phyloP scores from a whole-genome alignment of 2,329 filamentous ascomycete genomes.

The Monosporascus ibericus region DNA sequence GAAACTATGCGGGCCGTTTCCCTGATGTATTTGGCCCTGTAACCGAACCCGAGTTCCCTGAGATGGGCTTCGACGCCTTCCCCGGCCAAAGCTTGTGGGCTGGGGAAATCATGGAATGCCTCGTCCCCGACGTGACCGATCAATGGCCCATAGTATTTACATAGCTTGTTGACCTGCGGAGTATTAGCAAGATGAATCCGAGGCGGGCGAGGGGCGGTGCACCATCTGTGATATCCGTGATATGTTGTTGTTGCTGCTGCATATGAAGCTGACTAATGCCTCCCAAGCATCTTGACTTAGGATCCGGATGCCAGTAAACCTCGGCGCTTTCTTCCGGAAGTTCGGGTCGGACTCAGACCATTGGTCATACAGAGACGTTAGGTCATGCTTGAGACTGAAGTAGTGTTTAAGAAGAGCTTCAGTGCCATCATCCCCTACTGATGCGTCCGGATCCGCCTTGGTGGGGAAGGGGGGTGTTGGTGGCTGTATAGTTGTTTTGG shows the following conservation, averaged over 20 bases:
- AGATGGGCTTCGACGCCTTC: slow-evolving; percentile 74
- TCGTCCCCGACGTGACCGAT: slow-evolving; percentile 65
- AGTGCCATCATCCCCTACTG: slow-evolving; percentile 59
- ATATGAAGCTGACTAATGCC: slow-evolving; percentile 88
- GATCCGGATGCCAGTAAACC: slow-evolving; percentile 87
- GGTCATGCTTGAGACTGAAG: slow-evolving; percentile 76
- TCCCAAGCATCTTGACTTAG: slow-evolving; percentile 96
- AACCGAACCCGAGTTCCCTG: slow-evolving; percentile 83
- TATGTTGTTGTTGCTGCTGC: slow-evolving; percentile 99
- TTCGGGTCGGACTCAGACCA: slow-evolving; percentile 85
- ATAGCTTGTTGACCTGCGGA: slow-evolving; percentile 72
- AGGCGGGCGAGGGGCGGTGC: slow-evolving; percentile 5
- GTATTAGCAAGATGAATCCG: background rate
- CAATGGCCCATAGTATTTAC: slow-evolving; percentile 73
- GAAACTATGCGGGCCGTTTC: slow-evolving; percentile 75
- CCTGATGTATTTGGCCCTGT: slow-evolving; percentile 87
- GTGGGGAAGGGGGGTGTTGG: slow-evolving; percentile 30
- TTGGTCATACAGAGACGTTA: slow-evolving; percentile 70
- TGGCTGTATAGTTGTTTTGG: slow-evolving; percentile 23
- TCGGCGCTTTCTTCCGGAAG: slow-evolving; percentile 79
- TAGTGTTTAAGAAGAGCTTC: slow-evolving; percentile 73
- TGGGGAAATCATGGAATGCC: slow-evolving; percentile 82
- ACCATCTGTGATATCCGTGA: slow-evolving; percentile 93
- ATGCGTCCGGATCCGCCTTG: slow-evolving; percentile 16
- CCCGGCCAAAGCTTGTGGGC: slow-evolving; percentile 65